Evolutionary conservation across 805 yeast species (phyloP), one percentile per base, ranked within the genome.

Genomic region (Yamadazyma ubonensis): DNA sequence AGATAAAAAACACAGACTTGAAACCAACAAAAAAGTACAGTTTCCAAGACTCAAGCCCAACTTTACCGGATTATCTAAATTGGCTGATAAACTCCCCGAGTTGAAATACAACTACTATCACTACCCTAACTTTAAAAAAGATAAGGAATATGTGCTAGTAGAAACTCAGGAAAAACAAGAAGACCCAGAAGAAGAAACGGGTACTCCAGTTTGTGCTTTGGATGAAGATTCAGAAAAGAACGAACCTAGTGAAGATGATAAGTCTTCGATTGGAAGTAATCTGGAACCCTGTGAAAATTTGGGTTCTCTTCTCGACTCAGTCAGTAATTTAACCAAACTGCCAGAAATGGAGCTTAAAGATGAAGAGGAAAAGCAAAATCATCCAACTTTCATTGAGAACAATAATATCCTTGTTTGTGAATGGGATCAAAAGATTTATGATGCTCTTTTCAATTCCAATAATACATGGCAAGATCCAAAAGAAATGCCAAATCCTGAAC

Each of bases 401-500:
- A 51, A 43, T 30, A 56, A 55, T n/a, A 48, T 63, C 18, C 54
- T 69, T 12, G 73, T 85, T 4, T 81, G 90, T 55, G 84, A 85
- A 49, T 86, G 95, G 93, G 64, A 70, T 21, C 54, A 62, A 2
- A 71, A 63, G 1, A 55, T 62, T 1, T 73, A 73, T 51, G 70
- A 73, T 28, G 67, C 69, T 5, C 79, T 78, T 36, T 86, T 85
- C 54, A 70, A 65, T 5, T 77, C 76, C 2, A 58, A 54, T 4
- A 78, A 75, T 29, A 73, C 80, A 1, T 83, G 89, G 88, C 65
- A 70, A 4, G 70, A 70, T 15, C 54, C 61, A 0, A 43, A 48
- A 2, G 36, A 35, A 1, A 53, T 82, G 6, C 67, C 72, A 1
- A 83, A 83, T 51, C 69, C 65, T 1, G 82, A 77, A 45, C 63